Evolutionary conservation across 331 rosid genomes (phyloP).

Genomic region (Saraca asoca): DNA sequence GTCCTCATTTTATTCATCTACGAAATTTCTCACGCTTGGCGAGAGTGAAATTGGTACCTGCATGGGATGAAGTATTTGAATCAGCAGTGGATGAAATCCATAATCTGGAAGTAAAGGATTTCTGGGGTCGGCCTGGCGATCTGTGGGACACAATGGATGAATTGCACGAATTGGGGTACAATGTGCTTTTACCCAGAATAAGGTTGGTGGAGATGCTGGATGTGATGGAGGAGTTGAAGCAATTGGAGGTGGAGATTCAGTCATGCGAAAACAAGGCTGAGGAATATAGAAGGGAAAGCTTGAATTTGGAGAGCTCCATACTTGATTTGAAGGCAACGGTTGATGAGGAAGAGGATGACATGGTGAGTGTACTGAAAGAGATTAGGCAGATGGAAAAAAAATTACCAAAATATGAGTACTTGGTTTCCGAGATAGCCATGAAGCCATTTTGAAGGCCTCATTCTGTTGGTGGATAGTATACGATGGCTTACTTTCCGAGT

Average conservation of each 20-base stretch:
- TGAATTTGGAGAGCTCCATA: constrained; percentile 26
- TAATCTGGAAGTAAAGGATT: neutral
- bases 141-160: constrained; percentile 36
- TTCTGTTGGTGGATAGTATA: no score
- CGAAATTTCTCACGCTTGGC: constrained; percentile 13
- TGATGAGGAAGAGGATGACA: constrained; percentile 4
- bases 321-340: constrained; percentile 1
- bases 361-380: neutral
- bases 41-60: constrained; percentile 21
- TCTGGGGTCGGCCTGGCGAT: neutral
- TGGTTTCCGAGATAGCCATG: constrained; percentile 10
- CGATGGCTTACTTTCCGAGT: no score
- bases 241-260: constrained; percentile 5
- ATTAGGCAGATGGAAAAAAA: constrained; percentile 7
- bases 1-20: constrained; percentile 33
- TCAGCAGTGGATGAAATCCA: constrained; percentile 20
- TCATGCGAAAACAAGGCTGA: constrained; percentile 23
- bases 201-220: constrained; percentile 29
- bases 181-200: constrained; percentile 31
- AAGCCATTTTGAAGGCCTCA: constrained; percentile 18
- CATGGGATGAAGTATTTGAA: constrained; percentile 39
- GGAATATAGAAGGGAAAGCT: constrained; percentile 25
- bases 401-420: constrained; percentile 18
- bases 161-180: constrained; percentile 36
- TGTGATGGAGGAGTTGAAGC: neutral